Conservation (phyloP, 1,139 yeast species). For the Sugiyamaella paludigena region DNA sequence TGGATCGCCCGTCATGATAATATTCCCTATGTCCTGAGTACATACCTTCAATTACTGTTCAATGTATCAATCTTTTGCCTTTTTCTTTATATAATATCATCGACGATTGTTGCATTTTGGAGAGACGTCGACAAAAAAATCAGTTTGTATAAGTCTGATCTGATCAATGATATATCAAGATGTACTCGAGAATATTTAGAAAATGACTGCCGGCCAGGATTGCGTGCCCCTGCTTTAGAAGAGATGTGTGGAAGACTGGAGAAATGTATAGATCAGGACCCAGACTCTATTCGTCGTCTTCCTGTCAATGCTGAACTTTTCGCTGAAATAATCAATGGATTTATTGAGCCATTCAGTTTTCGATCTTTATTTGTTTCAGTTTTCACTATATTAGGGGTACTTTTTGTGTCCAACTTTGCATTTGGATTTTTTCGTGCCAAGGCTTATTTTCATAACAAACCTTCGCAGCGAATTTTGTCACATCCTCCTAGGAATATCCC, state of each 20-base stretch:
- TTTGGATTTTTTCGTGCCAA: slow-evolving; percentile 40
- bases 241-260: slow-evolving; percentile 69
- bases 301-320: slow-evolving; percentile 70
- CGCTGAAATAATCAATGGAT: slow-evolving; percentile 74
- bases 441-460: slow-evolving; percentile 3
- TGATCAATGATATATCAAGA: slow-evolving; percentile 56
- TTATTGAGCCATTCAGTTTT: slow-evolving; percentile 67
- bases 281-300: slow-evolving; percentile 65
- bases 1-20: slow-evolving; percentile 44
- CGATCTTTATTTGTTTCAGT: slow-evolving; percentile 54
- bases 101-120: slow-evolving; percentile 55
- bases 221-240: slow-evolving; percentile 63
- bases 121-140: slow-evolving; percentile 65
- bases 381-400: slow-evolving; percentile 37
- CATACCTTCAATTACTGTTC: slow-evolving; percentile 67
- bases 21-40: slow-evolving; percentile 63
- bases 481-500: slow-evolving; percentile 1
- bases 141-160: slow-evolving; percentile 53
- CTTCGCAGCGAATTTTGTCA: not conserved
- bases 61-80: slow-evolving; percentile 55
- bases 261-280: slow-evolving; percentile 80
- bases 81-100: slow-evolving; percentile 51
- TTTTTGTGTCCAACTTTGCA: slow-evolving; percentile 44
- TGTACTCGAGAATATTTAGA: slow-evolving; percentile 67
- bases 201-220: slow-evolving; percentile 57